phyloP scores from a whole-genome alignment of 768 basidiomycete genomes.

The Paxillus ammoniavirescens region DNA sequence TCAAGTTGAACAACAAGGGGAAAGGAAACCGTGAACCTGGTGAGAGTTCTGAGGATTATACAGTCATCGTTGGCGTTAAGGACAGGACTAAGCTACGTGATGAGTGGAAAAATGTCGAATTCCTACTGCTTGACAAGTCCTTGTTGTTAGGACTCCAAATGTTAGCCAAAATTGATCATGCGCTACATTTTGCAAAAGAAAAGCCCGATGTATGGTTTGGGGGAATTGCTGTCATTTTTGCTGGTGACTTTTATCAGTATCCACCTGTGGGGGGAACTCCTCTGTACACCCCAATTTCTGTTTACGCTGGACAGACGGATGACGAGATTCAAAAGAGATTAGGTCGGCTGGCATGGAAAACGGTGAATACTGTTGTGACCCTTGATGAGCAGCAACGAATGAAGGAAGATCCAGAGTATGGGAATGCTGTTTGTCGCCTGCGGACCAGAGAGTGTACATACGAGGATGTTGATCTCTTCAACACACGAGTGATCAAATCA shows the following conservation, averaged over 20 bases:
- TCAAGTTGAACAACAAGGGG: constrained; percentile 12
- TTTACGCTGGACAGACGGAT: background rate
- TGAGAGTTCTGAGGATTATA: background rate
- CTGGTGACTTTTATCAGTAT: constrained; percentile 35
- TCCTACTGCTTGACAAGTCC: background rate
- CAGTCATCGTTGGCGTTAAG: background rate
- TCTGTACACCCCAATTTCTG: constrained; percentile 24
- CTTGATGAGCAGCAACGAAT: background rate
- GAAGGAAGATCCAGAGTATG: no score
- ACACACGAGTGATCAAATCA: background rate
- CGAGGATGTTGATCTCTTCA: background rate
- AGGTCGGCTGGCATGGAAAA: background rate
- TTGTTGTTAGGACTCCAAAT: background rate
- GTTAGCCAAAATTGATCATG: constrained; percentile 21
- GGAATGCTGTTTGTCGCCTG: no score
- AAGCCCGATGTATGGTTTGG: constrained; percentile 26
- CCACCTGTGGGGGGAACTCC: constrained; percentile 29
- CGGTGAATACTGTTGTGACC: background rate
- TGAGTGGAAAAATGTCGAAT: background rate
- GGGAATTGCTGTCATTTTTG: constrained; percentile 29
- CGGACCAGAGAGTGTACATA: background rate
- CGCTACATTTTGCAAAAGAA: constrained; percentile 24
- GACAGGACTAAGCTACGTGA: background rate
- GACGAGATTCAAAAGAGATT: background rate
- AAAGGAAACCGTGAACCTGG: constrained; percentile 3